Evolutionary conservation across 31 red algal genomes (phyloP).

Genomic region (Endocladia muricata): DNA sequence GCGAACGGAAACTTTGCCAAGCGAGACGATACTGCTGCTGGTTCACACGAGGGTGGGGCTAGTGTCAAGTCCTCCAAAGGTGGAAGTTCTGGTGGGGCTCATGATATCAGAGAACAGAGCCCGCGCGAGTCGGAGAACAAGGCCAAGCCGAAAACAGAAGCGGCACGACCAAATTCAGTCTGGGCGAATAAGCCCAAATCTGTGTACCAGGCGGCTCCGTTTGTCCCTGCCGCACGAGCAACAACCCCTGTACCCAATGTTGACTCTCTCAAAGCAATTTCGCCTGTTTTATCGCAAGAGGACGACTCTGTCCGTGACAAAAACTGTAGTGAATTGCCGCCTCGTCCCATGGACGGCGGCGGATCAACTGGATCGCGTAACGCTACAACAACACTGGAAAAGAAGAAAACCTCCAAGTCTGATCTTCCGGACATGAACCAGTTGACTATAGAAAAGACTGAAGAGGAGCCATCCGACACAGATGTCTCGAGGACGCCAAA

Average conservation of each 20-base stretch:
- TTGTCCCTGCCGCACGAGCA: not conserved
- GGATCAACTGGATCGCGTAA: not conserved
- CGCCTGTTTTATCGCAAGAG: not conserved
- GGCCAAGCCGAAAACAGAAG: constrained; percentile 4
- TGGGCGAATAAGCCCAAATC: constrained; percentile 75
- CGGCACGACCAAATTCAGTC: constrained; percentile 25
- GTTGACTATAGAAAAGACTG: not conserved
- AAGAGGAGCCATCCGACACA: not conserved
- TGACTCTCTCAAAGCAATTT: not conserved
- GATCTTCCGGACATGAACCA: constrained; percentile 1
- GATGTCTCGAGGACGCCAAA: not conserved
- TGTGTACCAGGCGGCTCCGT: constrained; percentile 40
- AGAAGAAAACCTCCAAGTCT: not conserved
- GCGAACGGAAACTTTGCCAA: not conserved
- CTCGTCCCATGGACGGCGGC: not conserved
- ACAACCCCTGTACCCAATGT: not conserved
- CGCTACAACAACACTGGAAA: not conserved
- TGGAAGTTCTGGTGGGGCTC: not conserved
- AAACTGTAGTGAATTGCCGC: not conserved
- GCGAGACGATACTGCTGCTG: not conserved
- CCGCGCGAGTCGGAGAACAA: not conserved
- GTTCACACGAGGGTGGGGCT: not conserved
- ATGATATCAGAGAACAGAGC: not conserved
- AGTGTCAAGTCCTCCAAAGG: not conserved
- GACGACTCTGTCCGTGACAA: not conserved